Conservation (phyloP, 768 basidiomycete species). For the Phylloporus rhodoxanthus region DNA sequence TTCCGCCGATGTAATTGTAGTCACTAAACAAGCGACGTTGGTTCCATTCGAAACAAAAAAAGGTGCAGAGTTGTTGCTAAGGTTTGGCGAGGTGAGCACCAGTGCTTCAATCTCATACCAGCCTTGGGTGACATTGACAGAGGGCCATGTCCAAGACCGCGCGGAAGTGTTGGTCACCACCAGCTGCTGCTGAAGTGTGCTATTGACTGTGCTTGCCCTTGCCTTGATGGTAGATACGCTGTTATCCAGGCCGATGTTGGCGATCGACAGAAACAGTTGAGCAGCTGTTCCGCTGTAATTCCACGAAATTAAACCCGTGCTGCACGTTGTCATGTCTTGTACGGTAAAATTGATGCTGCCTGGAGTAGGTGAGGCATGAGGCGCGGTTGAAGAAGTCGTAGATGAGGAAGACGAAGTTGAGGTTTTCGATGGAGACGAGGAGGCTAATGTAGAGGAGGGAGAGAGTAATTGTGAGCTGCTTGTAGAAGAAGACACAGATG, state of each 20-base stretch:
- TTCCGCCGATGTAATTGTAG: conserved; percentile 1
- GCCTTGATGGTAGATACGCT: conserved; percentile 4
- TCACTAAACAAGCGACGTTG: conserved; percentile 30
- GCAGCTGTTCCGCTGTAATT: conserved; percentile 31
- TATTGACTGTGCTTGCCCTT: background rate
- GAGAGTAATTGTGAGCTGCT: background rate
- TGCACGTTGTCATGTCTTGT: conserved; percentile 33
- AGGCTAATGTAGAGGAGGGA: background rate
- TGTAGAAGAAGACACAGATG: background rate
- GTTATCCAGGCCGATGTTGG: conserved; percentile 35
- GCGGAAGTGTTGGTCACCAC: conserved; percentile 22
- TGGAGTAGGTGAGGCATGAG: conserved; percentile 14
- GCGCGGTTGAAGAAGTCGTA: conserved; percentile 8
- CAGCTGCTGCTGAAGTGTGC: conserved; percentile 22
- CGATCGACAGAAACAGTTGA: conserved; percentile 33
- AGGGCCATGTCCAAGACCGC: conserved; percentile 36
- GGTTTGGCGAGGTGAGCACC: conserved; percentile 1
- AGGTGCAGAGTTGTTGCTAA: conserved; percentile 17
- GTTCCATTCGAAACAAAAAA: conserved; percentile 38
- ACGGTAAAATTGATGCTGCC: conserved; percentile 20
- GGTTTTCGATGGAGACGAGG: conserved; percentile 6
- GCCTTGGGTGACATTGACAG: conserved; percentile 44
- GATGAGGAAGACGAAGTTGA: conserved; percentile 7
- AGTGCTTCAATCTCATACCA: conserved; percentile 38
- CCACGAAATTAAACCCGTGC: conserved; percentile 34